Base-by-base conservation (phyloP, 2,329 filamentous ascomycete genomes). In the Aschersonia sp. region DNA sequence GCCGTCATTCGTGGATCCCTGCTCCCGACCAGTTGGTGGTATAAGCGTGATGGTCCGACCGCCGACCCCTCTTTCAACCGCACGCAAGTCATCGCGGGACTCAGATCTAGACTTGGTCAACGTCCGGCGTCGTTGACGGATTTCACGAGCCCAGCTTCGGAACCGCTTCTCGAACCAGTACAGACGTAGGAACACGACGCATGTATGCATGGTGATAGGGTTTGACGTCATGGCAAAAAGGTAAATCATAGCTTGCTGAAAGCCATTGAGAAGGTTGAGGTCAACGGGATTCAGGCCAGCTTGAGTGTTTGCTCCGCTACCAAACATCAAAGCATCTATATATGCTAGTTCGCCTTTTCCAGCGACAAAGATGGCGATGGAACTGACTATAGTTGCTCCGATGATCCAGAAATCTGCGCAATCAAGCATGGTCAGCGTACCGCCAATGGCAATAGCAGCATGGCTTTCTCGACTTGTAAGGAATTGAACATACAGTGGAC, bases 121-220 rank as follows among this genome's bases (percentile, higher is more conserved):
- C 38, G 75, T 84, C 47, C 75, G 73, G 47, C 89, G 78, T 47
- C 82, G 70, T 43, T 68, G 72, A 48, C 80, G 78, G 1, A 85
- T 81, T 56, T 94, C 85, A 35, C 74, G 74, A 10, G 85, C 89
- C 53, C 95, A 77, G 56, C 85, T 75, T 60, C 94, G 85, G 61
- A 98, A 97, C 5, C 89, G 80, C 65, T 94, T 95, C 65, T 98
- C 89, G 61, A 98, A 98, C 91, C 91, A 98, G 66, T 95, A 96
- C 2, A 98, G 72, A 30, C 92, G 84, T 10, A 97, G 74, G 56
- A 95, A 91, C 5, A 98, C 92, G 43, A 98, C 88, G 43, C 79
- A 84, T 2, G 85, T 79, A 59, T 94, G 81, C 56, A 95, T 82
- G 44, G 85, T 82, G 51, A 95, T 92, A 0, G 89, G 89, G 46